Evolutionary conservation across 495 filamentous ascomycete genomes (phyloP).

Genomic region (Hypoxylon intermedium): DNA sequence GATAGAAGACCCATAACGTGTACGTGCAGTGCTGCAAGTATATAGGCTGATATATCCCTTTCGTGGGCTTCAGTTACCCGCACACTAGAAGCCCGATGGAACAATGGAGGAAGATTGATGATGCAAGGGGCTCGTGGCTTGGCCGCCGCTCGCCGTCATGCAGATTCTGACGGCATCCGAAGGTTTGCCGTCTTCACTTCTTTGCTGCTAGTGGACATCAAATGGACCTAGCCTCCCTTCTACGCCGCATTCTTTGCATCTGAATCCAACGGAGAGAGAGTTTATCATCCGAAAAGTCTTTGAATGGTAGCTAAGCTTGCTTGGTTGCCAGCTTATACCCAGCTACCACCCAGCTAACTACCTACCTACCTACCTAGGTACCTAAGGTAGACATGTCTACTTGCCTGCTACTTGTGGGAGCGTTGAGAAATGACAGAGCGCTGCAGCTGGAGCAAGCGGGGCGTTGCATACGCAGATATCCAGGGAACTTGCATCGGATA

Average conservation of each 20-base stretch:
- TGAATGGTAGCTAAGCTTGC: background rate
- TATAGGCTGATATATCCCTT: conserved; percentile 12
- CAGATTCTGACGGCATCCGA: conserved; percentile 27
- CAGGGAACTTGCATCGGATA: conserved; percentile 21
- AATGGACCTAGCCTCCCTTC: background rate
- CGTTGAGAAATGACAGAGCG: conserved; percentile 1
- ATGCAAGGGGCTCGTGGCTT: conserved; percentile 39
- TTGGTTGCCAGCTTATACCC: background rate
- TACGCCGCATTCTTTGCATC: background rate
- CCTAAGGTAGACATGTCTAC: background rate
- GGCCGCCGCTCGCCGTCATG: conserved; percentile 27
- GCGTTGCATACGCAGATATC: conserved; percentile 26
- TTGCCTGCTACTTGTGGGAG: background rate
- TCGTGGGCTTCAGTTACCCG: conserved; percentile 28
- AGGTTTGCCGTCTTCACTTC: conserved; percentile 5
- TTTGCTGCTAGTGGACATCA: conserved; percentile 1
- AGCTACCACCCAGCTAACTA: too few relatives aligned
- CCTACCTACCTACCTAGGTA: background rate
- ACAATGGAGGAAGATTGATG: conserved; percentile 25
- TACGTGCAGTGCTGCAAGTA: conserved; percentile 7
- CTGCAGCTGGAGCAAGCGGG: conserved; percentile 14
- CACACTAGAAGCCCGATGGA: conserved; percentile 34
- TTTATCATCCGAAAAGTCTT: background rate
- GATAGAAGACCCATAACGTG: background rate
- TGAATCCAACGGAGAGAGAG: background rate